Percentiles rank a stretch among this genome's conserved stretches.
These are phyloP conservation scores for Litsea cubeba DNA, from an alignment of 164 flowering plant genomes.

Conservation along the genomic window DNA sequence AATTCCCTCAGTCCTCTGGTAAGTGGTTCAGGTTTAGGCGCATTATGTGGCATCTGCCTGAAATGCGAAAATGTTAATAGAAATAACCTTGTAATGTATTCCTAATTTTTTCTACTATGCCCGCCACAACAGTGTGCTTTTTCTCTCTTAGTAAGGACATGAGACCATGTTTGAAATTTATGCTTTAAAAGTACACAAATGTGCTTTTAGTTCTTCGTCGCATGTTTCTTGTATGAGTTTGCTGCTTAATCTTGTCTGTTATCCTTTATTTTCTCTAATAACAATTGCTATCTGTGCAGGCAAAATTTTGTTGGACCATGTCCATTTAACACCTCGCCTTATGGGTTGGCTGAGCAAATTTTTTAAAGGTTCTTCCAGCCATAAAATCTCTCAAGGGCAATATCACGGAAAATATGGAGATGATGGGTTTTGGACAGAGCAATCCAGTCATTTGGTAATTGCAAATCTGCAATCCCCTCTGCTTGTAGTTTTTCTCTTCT, in stretches of 20 bases:
- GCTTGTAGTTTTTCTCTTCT: not conserved
- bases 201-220: not conserved
- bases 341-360: slow-evolving; percentile 89
- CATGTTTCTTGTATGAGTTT: not conserved
- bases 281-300: slow-evolving; percentile 20
- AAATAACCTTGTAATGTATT: not conserved
- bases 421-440: slow-evolving; percentile 37
- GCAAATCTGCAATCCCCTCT: not conserved
- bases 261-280: not conserved
- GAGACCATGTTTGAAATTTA: not conserved
- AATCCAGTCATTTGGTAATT: slow-evolving; percentile 48
- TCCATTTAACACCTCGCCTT: slow-evolving; percentile 27
- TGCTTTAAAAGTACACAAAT: not conserved
- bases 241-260: not conserved
- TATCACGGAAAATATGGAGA: slow-evolving; percentile 51
- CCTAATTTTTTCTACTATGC: not conserved
- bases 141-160: too few relatives aligned
- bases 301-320: slow-evolving; percentile 25
- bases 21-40: not conserved
- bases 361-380: slow-evolving; percentile 21
- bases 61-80: not conserved
- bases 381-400: slow-evolving; percentile 16
- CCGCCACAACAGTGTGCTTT: not conserved
- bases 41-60: not conserved
- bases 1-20: not conserved